These are phyloP conservation scores for Triticum dicoccoides DNA, from an alignment of 176 grass and related monocot species.

Conservation along the genomic window DNA sequence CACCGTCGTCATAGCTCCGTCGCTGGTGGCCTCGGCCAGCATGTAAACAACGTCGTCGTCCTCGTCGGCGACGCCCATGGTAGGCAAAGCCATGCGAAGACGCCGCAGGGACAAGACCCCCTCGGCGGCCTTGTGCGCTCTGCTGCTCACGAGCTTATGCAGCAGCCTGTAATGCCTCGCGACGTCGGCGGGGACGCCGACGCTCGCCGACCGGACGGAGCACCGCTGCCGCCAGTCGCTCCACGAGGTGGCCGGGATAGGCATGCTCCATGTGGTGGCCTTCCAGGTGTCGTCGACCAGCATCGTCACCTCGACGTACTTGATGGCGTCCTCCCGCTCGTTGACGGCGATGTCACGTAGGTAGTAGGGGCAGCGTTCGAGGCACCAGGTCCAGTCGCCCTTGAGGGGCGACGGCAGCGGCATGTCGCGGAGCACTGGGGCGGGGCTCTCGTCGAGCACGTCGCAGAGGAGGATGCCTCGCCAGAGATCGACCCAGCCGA, in stretches of 20 bases:
- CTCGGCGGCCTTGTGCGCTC: not conserved
- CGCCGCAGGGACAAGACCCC: not conserved
- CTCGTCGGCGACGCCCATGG: not conserved
- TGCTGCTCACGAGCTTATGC: too few species aligned
- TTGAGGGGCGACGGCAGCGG: not conserved
- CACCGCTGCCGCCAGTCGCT: not conserved
- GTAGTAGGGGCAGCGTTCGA: not conserved
- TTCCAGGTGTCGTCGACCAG: not conserved
- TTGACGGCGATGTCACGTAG: not conserved
- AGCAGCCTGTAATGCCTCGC: not conserved
- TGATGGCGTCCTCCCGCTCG: not conserved
- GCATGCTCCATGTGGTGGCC: not conserved
- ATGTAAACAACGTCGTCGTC: not conserved
- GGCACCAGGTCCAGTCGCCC: not conserved
- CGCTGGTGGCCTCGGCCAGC: too few species aligned
- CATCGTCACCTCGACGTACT: not conserved
- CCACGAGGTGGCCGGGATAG: not conserved
- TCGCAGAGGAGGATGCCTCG: too few species aligned
- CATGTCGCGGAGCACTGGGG: too few species aligned
- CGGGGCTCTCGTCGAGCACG: too few species aligned
- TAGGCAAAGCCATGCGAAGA: not conserved
- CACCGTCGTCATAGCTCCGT: too few species aligned
- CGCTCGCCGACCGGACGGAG: not conserved
- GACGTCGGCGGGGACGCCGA: not conserved
- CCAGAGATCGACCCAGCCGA: not conserved